A percentile compares a stretch with the other conserved stretches of the same genome.
phyloP scores from a whole-genome alignment of 495 filamentous ascomycete species.

The Clavariopsis aquatica region DNA sequence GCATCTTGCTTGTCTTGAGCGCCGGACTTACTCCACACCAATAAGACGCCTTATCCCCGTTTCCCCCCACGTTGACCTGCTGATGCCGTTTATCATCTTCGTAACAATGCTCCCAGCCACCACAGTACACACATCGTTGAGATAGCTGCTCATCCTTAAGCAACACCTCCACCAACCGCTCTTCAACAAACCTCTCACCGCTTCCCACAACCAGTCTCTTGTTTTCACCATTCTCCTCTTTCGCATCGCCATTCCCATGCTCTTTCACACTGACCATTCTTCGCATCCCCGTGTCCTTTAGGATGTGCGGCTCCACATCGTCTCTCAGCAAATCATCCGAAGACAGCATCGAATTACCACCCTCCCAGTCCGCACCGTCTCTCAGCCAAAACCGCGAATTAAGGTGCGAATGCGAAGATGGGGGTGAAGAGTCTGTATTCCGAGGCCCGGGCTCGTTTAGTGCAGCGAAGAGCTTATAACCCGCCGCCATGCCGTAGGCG shows the following conservation, averaged over 20 bases:
- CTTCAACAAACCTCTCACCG: conserved; percentile 3
- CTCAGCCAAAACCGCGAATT: conserved; percentile 15
- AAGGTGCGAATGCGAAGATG: conserved; percentile 7
- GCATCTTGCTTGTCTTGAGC: no score
- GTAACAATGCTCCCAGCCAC: conserved; percentile 13
- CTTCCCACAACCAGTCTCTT: background rate
- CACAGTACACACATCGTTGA: conserved; percentile 11
- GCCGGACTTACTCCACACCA: conserved; percentile 20
- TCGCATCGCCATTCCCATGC: background rate
- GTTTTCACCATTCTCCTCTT: background rate
- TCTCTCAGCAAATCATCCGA: conserved; percentile 3
- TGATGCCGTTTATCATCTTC: background rate
- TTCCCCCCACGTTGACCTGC: background rate
- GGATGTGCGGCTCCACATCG: background rate
- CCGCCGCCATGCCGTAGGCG: conserved; percentile 15
- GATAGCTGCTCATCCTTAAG: conserved; percentile 12
- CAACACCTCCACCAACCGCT: conserved; percentile 15
- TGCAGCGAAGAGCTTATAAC: background rate
- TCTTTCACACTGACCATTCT: background rate
- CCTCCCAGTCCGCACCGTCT: conserved; percentile 2
- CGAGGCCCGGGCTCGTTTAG: background rate
- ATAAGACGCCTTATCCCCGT: conserved; percentile 3
- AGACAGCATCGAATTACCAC: background rate
- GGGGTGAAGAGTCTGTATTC: background rate
- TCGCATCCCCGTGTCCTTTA: conserved; percentile 9